Percentiles rank a stretch among this genome's conserved stretches.
Evolutionary conservation across 495 filamentous ascomycete species (phyloP).

Genomic region (Neurospora sp.): DNA sequence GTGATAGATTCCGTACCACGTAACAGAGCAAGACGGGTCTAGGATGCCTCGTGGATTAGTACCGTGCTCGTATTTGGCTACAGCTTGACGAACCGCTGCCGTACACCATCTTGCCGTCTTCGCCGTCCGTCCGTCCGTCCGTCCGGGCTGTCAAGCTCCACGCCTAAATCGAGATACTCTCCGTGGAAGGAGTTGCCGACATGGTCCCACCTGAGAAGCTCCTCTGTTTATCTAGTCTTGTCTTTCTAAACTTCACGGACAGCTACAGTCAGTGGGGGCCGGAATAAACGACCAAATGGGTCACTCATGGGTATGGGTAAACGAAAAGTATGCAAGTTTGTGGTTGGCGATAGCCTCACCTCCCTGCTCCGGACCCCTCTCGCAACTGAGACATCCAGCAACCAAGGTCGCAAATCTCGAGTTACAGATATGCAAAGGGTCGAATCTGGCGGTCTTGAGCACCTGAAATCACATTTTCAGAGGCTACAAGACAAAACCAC

Average conservation of each 20-base stretch:
- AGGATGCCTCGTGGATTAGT: background rate
- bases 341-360: background rate
- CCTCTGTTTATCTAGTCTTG: background rate
- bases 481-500: background rate
- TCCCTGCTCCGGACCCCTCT: background rate
- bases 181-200: background rate
- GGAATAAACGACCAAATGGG: background rate
- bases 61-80: background rate
- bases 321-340: background rate
- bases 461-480: background rate
- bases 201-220: background rate
- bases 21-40: background rate
- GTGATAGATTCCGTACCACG: background rate
- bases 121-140: background rate
- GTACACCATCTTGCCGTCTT: background rate
- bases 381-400: background rate
- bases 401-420: background rate
- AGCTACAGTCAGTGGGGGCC: background rate
- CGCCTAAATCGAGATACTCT: background rate
- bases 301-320: background rate
- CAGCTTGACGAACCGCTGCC: background rate
- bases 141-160: background rate
- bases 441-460: background rate
- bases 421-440: background rate
- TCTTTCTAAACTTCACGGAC: background rate